A percentile compares a stretch with the other conserved stretches of the same genome.
Conservation (phyloP, 495 filamentous ascomycete genomes). For the Rhizodiscina lignyota region DNA sequence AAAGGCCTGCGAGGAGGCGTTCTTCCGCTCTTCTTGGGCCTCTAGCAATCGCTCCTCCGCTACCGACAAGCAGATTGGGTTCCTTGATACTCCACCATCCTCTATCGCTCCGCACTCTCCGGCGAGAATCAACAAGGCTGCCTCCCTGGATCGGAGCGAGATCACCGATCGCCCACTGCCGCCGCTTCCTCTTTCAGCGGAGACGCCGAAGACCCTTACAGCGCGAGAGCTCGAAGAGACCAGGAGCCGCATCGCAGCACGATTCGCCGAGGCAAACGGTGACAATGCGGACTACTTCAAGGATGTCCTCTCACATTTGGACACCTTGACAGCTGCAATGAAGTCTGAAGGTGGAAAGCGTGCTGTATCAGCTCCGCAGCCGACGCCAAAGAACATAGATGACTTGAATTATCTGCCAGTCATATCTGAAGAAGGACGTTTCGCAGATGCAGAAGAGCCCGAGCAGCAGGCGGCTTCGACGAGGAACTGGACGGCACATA, state of each 20-base stretch:
- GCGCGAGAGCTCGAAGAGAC: background rate
- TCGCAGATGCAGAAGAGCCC: constrained; percentile 8
- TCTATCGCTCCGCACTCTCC: constrained; percentile 35
- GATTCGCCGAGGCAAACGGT: constrained; percentile 19
- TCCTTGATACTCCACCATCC: constrained; percentile 24
- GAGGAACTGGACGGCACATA: constrained; percentile 11
- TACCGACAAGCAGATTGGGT: constrained; percentile 24
- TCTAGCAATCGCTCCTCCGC: constrained; percentile 25
- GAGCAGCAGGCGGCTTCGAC: constrained; percentile 4
- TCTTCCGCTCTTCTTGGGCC: constrained; percentile 51
- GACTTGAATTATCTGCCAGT: constrained; percentile 14
- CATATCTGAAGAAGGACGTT: constrained; percentile 22
- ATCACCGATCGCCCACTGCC: constrained; percentile 15
- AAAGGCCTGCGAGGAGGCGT: constrained; percentile 64
- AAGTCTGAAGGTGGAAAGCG: constrained; percentile 16
- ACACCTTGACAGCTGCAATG: background rate
- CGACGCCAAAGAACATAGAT: constrained; percentile 11
- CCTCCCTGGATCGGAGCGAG: constrained; percentile 23
- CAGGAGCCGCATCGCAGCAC: constrained; percentile 10
- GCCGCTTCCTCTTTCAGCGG: background rate
- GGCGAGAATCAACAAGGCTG: constrained; percentile 18
- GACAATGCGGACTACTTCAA: constrained; percentile 33
- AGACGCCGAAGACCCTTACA: background rate
- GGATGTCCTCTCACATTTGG: constrained; percentile 21
- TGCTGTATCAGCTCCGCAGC: constrained; percentile 39